Evolutionary conservation across 2,329 filamentous ascomycete species (phyloP).

Genomic region (Zasmidium angulare): DNA sequence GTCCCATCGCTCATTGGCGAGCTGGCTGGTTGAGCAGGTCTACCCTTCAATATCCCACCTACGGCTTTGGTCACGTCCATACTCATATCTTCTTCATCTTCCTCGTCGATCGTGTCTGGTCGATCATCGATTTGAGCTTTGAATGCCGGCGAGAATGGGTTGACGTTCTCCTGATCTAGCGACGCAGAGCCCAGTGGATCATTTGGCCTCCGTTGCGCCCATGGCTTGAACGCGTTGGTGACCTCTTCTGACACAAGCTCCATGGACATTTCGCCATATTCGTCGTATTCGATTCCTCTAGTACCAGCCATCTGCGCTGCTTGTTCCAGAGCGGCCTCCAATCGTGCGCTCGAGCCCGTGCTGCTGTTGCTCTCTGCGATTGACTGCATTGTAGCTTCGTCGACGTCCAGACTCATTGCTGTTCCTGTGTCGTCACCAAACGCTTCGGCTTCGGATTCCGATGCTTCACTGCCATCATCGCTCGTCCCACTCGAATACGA

Average conservation of each 20-base stretch:
- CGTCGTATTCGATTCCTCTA: constrained; percentile 62
- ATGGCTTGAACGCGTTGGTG: constrained; percentile 72
- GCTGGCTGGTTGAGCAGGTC: constrained; percentile 33
- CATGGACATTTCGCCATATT: constrained; percentile 54
- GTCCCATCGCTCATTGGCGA: constrained; percentile 44
- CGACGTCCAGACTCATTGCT: constrained; percentile 73
- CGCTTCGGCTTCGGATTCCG: constrained; percentile 55
- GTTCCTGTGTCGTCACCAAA: constrained; percentile 68
- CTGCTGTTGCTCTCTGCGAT: constrained; percentile 42
- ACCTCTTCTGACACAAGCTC: constrained; percentile 63
- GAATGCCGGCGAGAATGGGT: constrained; percentile 49
- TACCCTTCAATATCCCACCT: constrained; percentile 69
- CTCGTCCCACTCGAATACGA: constrained; percentile 77
- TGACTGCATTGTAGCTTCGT: constrained; percentile 48
- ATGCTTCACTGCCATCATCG: constrained; percentile 55
- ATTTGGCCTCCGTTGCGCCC: constrained; percentile 54
- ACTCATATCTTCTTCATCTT: constrained; percentile 67
- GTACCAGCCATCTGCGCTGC: constrained; percentile 76
- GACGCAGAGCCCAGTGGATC: constrained; percentile 25
- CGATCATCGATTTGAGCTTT: constrained; percentile 33
- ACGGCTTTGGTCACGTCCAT: constrained; percentile 91
- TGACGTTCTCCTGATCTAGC: constrained; percentile 51
- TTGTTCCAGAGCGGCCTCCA: constrained; percentile 75
- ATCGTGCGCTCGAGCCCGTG: constrained; percentile 67
- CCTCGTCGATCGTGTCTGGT: constrained; percentile 32